Evolutionary conservation across 805 yeast species (phyloP), one percentile per base, ranked within the genome.

Genomic region (Tetrapisispora arboricola): DNA sequence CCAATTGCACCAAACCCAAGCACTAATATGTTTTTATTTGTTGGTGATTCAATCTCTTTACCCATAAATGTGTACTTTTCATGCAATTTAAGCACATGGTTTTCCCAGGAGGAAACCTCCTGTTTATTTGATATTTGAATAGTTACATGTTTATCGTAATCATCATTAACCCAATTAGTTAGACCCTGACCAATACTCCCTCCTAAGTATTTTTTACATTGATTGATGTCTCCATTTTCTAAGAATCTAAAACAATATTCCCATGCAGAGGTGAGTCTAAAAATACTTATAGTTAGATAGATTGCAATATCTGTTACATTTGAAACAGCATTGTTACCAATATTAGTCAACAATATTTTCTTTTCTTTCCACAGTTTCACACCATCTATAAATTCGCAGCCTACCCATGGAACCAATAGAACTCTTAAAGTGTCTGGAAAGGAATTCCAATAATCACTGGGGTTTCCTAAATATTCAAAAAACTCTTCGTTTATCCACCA

Each of bases 1-100:
- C 94, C 94, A 49, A 84, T 84, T 17, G 75, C 67, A 1, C 94
- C 94, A 51, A 83, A 78, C 0, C 94, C 94, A 3, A 81, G 73
- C 26, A 84, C 69, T 3, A 78, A 75, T 1, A 70, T 86, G 19
- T 64, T 65, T 52, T 75, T 78, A 17, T 76, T 76, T 13, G 59
- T 55, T 6, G 87, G 86, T 4, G 76, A 68, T 17, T 58, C 74
- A 49, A 72, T 55, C 22, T 54, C 54, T 19, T 73, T 63, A 2
- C 73, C 67, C 31, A 76, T 78, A 2, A 76, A 58, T 16, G 54
- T 50, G 17, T 70, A 70, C 15, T 73, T 68, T 30, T 61, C 59
- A 0, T 69, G 64, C 44, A 67, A 62, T 54, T 66, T 51, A 42
- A 57, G 33, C 1, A 33, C 19, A 16, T 33, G 15, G 16, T 39